Evolutionary conservation across 1,284 basidiomycete species (phyloP), one percentile per base, ranked within the genome.

Genomic region (Cerrena zonata): DNA sequence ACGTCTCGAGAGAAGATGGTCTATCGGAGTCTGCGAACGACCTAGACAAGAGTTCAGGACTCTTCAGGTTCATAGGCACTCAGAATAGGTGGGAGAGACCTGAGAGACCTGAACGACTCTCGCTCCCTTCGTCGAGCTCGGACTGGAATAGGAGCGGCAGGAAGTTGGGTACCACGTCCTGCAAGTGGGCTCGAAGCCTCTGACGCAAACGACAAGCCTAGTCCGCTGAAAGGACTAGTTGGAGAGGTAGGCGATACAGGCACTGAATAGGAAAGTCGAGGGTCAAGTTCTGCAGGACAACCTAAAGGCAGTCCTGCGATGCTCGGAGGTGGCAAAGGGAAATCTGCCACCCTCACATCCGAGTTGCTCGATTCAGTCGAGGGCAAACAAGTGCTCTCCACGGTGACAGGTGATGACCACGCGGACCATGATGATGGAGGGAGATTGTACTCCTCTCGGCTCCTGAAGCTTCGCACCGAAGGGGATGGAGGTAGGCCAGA

Each of bases 401-500:
- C 39, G n/a, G 21, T 21, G 44, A 45, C 30, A 18, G 25, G 4
- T 39, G 48, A 23, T 21, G 39, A 43, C 11, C 44, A 37, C 3
- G 48, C 25, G 2, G 48, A 49, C 48, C 48, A 49, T 21, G 48
- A 26, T 5, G 48, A 49, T 5, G 48, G 48, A 22, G 48, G 41
- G 25, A 43, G 38, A 34, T 11, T 18, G 18, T 22, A 24, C 5
- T 23, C 23, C 37, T 42, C 13, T 12, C 12, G 39, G 47, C 7
- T 30, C 46, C 2, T 47, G 36, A 11, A 49, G 54, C 21, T 21
- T 34, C 52, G 18, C 50, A 53, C 13, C 42, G 52, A 36, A 45
- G 21, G 52, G 41, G 2, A 54, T 40, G 19, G 55, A 43, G 51
- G 53, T 51, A 23, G 5, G 24, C 5, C 41, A 19, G 41, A 42